A percentile compares a stretch with the other conserved stretches of the same genome.
These are phyloP conservation scores for Fusarium bulbicola DNA, from an alignment of 2,329 filamentous ascomycete genomes.

Conservation along the genomic window DNA sequence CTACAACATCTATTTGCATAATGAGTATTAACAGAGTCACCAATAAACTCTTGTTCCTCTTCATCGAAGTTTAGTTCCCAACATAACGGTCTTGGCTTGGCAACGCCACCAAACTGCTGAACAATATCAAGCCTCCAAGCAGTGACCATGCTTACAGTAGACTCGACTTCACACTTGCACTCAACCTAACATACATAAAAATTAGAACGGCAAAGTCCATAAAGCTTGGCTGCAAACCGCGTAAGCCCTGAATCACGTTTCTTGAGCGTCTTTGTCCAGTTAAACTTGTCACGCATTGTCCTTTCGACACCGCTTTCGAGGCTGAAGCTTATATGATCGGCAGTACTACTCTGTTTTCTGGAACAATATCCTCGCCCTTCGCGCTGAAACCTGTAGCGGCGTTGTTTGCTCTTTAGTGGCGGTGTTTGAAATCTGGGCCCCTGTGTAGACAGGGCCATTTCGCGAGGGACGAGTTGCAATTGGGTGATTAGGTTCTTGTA, in stretches of 20 bases:
- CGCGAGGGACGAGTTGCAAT: neutral
- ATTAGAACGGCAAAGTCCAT: neutral
- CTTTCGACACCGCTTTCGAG: neutral
- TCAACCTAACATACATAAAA: neutral
- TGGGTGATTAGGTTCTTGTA: neutral
- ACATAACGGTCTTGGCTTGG: neutral
- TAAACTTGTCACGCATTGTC: neutral
- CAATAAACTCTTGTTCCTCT: neutral
- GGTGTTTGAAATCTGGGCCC: neutral
- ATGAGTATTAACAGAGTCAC: neutral
- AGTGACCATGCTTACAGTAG: neutral
- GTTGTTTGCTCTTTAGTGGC: neutral
- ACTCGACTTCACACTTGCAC: neutral
- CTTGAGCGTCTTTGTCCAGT: neutral
- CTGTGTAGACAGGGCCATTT: neutral
- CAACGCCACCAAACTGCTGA: slow-evolving; percentile 4
- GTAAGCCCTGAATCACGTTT: neutral
- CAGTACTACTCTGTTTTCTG: neutral
- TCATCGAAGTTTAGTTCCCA: neutral
- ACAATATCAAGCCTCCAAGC: slow-evolving; percentile 19
- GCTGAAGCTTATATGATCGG: neutral
- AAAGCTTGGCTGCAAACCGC: neutral
- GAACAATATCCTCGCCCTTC: slow-evolving; percentile 12
- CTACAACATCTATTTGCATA: neutral
- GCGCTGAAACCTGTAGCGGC: neutral